phyloP scores from a whole-genome alignment of 768 basidiomycete species.

The Dentipellis sp. region DNA sequence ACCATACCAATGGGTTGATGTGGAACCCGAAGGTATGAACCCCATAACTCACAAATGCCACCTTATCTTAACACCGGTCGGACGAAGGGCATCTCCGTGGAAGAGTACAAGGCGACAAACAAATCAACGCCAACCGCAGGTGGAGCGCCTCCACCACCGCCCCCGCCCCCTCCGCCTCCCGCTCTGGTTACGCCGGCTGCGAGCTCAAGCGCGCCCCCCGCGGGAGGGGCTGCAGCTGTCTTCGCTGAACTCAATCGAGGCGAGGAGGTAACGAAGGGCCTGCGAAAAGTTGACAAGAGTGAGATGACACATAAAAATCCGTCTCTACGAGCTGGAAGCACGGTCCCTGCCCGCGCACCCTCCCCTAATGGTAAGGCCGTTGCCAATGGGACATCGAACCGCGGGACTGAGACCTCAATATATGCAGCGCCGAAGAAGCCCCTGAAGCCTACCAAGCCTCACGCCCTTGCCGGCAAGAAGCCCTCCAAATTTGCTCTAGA shows the following conservation, averaged over 20 bases:
- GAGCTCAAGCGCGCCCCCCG: conserved; percentile 22
- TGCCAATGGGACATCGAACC: background rate
- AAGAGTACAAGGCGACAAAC: conserved; percentile 48
- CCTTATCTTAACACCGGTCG: background rate
- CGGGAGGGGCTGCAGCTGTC: conserved; percentile 64
- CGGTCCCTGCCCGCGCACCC: conserved; percentile 34
- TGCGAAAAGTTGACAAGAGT: conserved; percentile 91
- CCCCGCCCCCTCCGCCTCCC: conserved; percentile 31
- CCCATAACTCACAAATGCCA: background rate
- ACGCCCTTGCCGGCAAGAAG: conserved; percentile 78
- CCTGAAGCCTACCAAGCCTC: conserved; percentile 76
- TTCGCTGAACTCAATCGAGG: conserved; percentile 90
- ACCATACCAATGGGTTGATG: conserved; percentile 74
- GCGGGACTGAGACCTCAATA: background rate
- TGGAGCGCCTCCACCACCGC: conserved; percentile 42
- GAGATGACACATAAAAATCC: conserved; percentile 99
- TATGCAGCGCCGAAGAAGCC: conserved; percentile 46
- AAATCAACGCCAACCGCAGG: conserved; percentile 26
- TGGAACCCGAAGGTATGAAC: conserved; percentile 76
- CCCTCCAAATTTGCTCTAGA: conserved; percentile 85
- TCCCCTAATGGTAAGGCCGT: conserved; percentile 7
- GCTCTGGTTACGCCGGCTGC: conserved; percentile 30
- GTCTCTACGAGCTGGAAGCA: conserved; percentile 48
- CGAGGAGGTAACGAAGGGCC: conserved; percentile 78
- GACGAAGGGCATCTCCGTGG: conserved; percentile 27